Base-by-base conservation (phyloP, 257 asterid species). In the Craterostigma plantagineum region DNA sequence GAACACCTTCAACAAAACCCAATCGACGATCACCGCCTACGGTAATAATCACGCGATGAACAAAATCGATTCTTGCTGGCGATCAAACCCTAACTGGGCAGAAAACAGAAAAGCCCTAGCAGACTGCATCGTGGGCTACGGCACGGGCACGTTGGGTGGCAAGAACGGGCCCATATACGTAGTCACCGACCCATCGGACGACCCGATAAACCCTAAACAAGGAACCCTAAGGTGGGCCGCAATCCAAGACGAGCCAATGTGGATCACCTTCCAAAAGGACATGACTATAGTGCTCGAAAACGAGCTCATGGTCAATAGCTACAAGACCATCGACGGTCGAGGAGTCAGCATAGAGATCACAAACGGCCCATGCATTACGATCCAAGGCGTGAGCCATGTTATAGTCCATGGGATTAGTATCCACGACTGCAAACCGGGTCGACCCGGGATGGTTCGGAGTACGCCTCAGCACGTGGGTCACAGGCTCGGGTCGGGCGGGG, bases 311-410 rank as follows among this genome's bases (percentile, higher is more conserved):
- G 48, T 79, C 1, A 69, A 60, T 33, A 86, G 97, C 51, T 81
- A 58, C 57, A 86, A 78, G 71, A 86, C 97, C 0, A 78, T 86
- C 7, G 97, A 86, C 46, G 97, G 97, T 48, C 63, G 97, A 62
- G 97, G 97, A 45, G 87, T 33, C 0, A 69, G 54, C 52, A 92
- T 81, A 58, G 94, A 86, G 16, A 75, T 86, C 27, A 92, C 81
- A 7, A 43, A 75, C 35, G 97, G 97, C 12, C 87, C 92, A 5
- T 86, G 97, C 67, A 66, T 86, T 11, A 81, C 91, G 5, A 53
- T 86, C 7, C 74, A 67, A 35, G 13, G 57, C 18, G 91, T 73
- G 16, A 73, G 71, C 36, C 86, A 75, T 49, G 63, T 86, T 0
- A 81, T 86, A 23, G 66, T 86, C 46, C 97, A 86, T 55, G 97